phyloP scores from a whole-genome alignment of 2,329 filamentous ascomycete genomes.

The Colletotrichum sansevieriae region DNA sequence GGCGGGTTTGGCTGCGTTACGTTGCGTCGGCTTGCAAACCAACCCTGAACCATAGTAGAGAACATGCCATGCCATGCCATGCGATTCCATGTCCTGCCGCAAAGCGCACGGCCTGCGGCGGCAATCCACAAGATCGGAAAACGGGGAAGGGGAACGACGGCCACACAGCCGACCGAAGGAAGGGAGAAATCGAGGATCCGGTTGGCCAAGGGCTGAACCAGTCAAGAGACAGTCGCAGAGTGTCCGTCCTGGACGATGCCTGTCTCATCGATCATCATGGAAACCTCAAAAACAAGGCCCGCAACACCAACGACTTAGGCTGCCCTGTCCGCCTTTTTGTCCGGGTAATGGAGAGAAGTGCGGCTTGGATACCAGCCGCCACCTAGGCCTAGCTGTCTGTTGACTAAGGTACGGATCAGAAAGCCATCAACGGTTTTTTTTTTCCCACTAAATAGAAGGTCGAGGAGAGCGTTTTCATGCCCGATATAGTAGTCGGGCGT shows the following conservation, averaged over 20 bases:
- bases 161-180: not conserved
- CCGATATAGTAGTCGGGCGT: slow-evolving; percentile 28
- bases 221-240: slow-evolving; percentile 29
- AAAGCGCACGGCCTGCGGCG: slow-evolving; percentile 19
- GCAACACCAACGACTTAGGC: slow-evolving; percentile 33
- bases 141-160: not conserved
- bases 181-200: slow-evolving; percentile 3
- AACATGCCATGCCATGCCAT: too few species aligned
- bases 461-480: slow-evolving; percentile 16
- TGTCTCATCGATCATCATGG: slow-evolving; percentile 33
- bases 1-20: slow-evolving; percentile 31
- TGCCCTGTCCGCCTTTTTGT: slow-evolving; percentile 9
- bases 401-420: not conserved
- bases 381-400: slow-evolving; percentile 1
- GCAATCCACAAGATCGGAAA: slow-evolving; percentile 6
- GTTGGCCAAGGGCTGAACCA: slow-evolving; percentile 20
- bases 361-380: slow-evolving; percentile 1
- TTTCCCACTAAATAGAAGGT: slow-evolving; percentile 32
- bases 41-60: not conserved
- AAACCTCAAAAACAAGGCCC: slow-evolving; percentile 9
- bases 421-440: slow-evolving; percentile 5
- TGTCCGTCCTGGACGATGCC: slow-evolving; percentile 33
- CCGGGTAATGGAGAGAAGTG: slow-evolving; percentile 9
- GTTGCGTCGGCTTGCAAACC: slow-evolving; percentile 32
- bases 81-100: not conserved